Evolutionary conservation across 164 flowering plant species (phyloP).

Genomic region (Vitis rupestris): DNA sequence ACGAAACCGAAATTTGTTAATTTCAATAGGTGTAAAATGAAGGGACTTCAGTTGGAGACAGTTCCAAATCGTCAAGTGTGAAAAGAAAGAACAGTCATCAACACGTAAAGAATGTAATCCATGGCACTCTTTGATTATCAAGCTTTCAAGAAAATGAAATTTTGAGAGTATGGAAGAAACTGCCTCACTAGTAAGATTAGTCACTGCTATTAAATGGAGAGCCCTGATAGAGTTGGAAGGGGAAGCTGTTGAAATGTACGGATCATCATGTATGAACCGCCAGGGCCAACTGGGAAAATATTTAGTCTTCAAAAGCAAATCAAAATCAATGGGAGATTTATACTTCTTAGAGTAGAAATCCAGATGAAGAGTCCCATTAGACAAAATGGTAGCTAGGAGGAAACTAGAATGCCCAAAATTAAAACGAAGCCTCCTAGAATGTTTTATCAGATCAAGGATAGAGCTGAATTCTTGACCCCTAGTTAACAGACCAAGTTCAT

Average conservation of each 20-base stretch:
- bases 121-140: conserved; percentile 19
- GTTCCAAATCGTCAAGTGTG: conserved; percentile 13
- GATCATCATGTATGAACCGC: rapidly evolving
- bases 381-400: too few species aligned
- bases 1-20: conserved; percentile 8
- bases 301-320: too few species aligned
- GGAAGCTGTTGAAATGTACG: not conserved
- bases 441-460: too few species aligned
- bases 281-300: rapidly evolving
- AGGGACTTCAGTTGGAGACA: conserved; percentile 18
- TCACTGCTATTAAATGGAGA: conserved; percentile 17
- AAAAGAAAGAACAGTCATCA: conserved; percentile 11
- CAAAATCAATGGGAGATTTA: not conserved
- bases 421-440: too few species aligned
- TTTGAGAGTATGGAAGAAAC: conserved; percentile 19
- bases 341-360: too few species aligned
- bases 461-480: too few species aligned
- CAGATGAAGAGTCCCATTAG: too few species aligned
- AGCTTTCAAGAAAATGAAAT: conserved; percentile 18
- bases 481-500: too few species aligned
- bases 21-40: conserved; percentile 13
- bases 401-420: too few species aligned
- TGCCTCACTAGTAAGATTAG: conserved; percentile 16
- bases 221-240: conserved; percentile 14
- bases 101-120: conserved; percentile 16